Percentiles rank a stretch among this genome's conserved stretches.
These are phyloP conservation scores for Phytophthora europaea DNA, from an alignment of 352 stramenopile species.

Conservation along the genomic window DNA sequence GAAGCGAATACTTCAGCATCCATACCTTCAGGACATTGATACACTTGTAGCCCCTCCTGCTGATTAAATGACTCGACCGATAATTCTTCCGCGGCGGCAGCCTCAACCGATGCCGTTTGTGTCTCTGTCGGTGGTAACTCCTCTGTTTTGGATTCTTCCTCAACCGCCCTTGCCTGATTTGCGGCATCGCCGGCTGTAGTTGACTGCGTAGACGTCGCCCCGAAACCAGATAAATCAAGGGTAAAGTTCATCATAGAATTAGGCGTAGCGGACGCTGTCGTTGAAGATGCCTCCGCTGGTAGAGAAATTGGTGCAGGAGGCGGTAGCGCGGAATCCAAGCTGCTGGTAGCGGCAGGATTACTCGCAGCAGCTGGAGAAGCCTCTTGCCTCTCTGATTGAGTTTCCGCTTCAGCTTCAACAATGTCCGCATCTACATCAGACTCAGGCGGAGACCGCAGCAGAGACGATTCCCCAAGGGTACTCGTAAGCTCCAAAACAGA, in stretches of 20 bases:
- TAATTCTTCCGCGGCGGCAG: slow-evolving; percentile 31
- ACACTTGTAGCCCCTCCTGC: slow-evolving; percentile 33
- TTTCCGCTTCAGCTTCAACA: slow-evolving; percentile 49
- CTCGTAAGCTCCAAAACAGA: slow-evolving; percentile 88
- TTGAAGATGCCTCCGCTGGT: slow-evolving; percentile 16
- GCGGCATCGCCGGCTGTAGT: slow-evolving; percentile 15
- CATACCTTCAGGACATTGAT: slow-evolving; percentile 94
- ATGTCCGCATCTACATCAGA: slow-evolving; percentile 62
- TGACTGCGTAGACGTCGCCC: slow-evolving; percentile 23
- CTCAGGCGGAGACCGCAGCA: slow-evolving; percentile 79
- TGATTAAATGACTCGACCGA: slow-evolving; percentile 30
- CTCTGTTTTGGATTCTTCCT: slow-evolving; percentile 48
- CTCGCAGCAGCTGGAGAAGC: neutral
- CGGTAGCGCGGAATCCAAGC: slow-evolving; percentile 20
- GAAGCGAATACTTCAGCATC: slow-evolving; percentile 98
- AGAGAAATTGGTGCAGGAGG: slow-evolving; percentile 48
- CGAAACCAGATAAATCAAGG: slow-evolving; percentile 76
- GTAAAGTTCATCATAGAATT: slow-evolving; percentile 87
- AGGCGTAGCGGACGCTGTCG: slow-evolving; percentile 27
- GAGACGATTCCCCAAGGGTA: slow-evolving; percentile 82
- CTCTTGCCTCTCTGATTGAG: slow-evolving; percentile 39
- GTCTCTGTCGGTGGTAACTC: slow-evolving; percentile 33
- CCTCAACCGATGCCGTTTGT: slow-evolving; percentile 32
- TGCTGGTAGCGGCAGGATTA: slow-evolving; percentile 21
- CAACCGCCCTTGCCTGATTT: slow-evolving; percentile 9